Base-by-base conservation (phyloP, 78 protist genomes). In the Dictyostelium citrinum region DNA sequence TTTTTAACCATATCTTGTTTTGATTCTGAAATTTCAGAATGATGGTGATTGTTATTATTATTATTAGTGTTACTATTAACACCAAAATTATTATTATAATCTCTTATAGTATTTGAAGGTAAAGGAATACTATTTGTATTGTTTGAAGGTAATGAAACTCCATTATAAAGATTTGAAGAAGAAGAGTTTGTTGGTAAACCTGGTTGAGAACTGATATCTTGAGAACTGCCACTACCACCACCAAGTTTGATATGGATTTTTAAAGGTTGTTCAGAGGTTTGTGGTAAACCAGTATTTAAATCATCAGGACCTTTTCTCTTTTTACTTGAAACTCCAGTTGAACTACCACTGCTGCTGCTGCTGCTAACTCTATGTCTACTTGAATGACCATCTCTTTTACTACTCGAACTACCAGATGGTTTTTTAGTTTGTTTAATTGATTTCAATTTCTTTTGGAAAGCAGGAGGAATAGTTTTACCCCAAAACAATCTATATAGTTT, bases 161-260 rank as follows among this genome's bases (percentile, higher is more conserved):
- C 84, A 29, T 67, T 29, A 55, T 55, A 55, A 27, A 64, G 16
- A 64, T 64, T 64, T 27, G 39, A 24, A 10, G 39, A 31, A 17
- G 41, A 31, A 33, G 77, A 70, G 37, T 27, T 31, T 31, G 41
- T 70, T 33, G 77, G 37, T 70, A 70, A 70, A 27, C 35, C 7
- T 55, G 84, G 84, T 80, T 80, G 72, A 31, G 37, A 20, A 33
- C 33, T 70, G 17, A 70, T 12, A 70, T 70, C 77, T 64, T 64
- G 72, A n/a, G 72, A 64, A 24, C 41, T 37, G 3, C 41, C 41
- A 3, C 43, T 7, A 39, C 43, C 43, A 39, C 43, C 43, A 39
- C 72, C 84, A 16, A 81, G 20, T 43, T 82, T 83, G n/a, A 83
- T 55, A 35, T 83, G 90, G 35, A 83, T 83, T 41, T 83, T 83